Conservation (phyloP, 2,329 filamentous ascomycete species). For the Balansia obtecta region DNA sequence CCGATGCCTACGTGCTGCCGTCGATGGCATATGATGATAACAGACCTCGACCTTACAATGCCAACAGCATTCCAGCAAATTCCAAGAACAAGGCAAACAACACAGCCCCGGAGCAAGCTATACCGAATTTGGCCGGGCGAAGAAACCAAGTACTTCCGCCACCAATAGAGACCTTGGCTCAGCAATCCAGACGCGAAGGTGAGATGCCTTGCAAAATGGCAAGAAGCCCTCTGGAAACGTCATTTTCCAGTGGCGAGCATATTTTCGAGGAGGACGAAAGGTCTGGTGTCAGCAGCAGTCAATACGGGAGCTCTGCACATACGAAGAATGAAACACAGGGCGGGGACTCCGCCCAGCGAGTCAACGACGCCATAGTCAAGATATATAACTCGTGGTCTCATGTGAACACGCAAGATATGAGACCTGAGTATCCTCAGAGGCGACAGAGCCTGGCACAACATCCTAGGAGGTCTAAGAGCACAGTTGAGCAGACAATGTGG, state of each 20-base stretch:
- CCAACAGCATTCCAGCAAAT: background rate
- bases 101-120: background rate
- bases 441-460: constrained; percentile 10
- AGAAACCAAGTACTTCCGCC: constrained; percentile 1
- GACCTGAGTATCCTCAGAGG: constrained; percentile 8
- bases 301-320: background rate
- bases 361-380: constrained; percentile 11
- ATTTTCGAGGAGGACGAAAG: background rate
- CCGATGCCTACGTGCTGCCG: constrained; percentile 1
- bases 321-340: background rate
- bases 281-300: background rate
- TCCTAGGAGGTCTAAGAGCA: constrained; percentile 18
- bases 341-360: background rate
- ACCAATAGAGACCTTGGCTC: constrained; percentile 1
- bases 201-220: background rate
- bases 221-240: background rate
- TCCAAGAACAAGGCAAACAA: background rate
- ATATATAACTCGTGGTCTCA: constrained; percentile 12
- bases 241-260: background rate
- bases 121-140: constrained; percentile 2
- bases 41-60: background rate
- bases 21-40: background rate
- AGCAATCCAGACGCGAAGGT: constrained; percentile 7
- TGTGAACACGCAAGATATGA: constrained; percentile 10
- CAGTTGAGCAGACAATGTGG: constrained; percentile 10